Evolutionary conservation across 1,139 yeast species (phyloP), one percentile per base, ranked within the genome.

Genomic region (Pichia sp.): DNA sequence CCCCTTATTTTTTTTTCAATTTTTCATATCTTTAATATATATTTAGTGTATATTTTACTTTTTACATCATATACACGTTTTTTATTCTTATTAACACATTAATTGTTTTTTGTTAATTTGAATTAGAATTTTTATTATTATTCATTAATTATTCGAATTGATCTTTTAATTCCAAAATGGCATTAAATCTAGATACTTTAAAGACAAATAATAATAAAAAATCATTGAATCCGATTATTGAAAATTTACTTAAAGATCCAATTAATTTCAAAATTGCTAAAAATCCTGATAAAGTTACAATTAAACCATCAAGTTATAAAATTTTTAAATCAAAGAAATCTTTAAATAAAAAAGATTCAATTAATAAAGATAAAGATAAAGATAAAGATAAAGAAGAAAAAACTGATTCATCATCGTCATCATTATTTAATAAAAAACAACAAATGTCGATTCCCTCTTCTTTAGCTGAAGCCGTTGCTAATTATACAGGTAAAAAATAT

Each of bases 401-500:
- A 6, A 9, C 24, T 3, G 7, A 4, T 22, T 11, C 35, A 22
- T 7, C 11, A 20, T 10, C n/a, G n/a, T 8, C n/a, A 29, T 16
- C 16, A 16, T 16, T 16, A 16, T 16, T 16, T 10, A 22, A 12
- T 23, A 26, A 37, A 28, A 41, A 39, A 35, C 39, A 39, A 27
- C 30, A 38, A 33, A 49, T 45, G 48, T 43, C 49, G 29, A 68
- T 70, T 52, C 78, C 80, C 5, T 69, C 63, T 51, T 71, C 80
- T 29, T 69, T 78, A 75, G 80, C 80, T 4, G 82, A 76, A 57
- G 82, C 82, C 3, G 76, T 78, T 32, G 80, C 81, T 8, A 73
- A 76, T 3, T 78, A 78, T 57, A 71, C 81, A 1, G 81, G 80
- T 24, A 71, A 69, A 54, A 74, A 70, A 54, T 73, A 71, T 54